Base-by-base conservation (phyloP, 164 flowering plant species). In the Platanus orientalis region DNA sequence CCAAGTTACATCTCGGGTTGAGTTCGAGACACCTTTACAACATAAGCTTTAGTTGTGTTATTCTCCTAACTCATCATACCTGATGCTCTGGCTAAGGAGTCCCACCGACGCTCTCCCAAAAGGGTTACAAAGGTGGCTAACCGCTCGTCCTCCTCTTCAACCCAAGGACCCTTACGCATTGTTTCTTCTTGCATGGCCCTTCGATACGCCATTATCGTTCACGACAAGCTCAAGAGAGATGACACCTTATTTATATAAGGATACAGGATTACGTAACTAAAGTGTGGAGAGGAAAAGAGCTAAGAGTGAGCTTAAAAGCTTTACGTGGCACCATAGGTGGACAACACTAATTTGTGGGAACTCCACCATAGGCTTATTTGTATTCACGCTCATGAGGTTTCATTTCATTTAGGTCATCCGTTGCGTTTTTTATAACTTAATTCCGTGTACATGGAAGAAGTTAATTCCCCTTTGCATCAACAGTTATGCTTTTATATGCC, bases 131-230 rank as follows among this genome's bases (percentile, higher is more conserved):
- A 71, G 14, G 76, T 34, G 7, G 61, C 64, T 23, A 89, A 61
- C 25, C 30, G 57, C 54, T 82, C 74, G 50, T 89, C 92, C 76
- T 86, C 96, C 62, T 83, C 89, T 57, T 82, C 77, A 21, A 71
- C 68, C 96, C 96, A 89, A 60, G 85, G 80, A 47, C 96, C 90
- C 71, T 71, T 87, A 9, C 86, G 81, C 68, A 81, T 16, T 0
- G 62, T 69, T 14, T 65, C 68, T 57, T 70, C 80, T 63, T 78
- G 72, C 62, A 73, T 76, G 61, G 71, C 60, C 51, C 62, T 61
- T 72, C 61, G 65, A 48, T 62, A 57, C 14, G 57, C 64, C 68
- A 66, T 64, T 64, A 12, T 66, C 50, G 60, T 53, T 40, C 26
- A 25, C 44, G 26, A 34, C 19, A 25, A 26, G 26, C 56, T 25